Evolutionary conservation across 805 yeast genomes (phyloP), one percentile per base, ranked within the genome.

Genomic region (Metschnikowia aberdeeniae): DNA sequence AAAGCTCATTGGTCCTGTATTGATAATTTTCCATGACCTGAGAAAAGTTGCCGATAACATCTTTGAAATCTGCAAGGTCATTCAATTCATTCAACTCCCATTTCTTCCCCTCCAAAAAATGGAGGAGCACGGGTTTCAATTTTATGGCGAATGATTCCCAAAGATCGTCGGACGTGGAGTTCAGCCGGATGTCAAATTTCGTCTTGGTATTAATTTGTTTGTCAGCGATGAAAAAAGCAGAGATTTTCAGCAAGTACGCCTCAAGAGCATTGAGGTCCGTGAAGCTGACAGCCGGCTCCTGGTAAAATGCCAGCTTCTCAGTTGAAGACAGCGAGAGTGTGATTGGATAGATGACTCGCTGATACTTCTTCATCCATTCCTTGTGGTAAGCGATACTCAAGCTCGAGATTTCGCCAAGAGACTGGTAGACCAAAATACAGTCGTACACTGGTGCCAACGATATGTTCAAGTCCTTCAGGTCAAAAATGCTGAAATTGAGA

Each of bases 201-300:
- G 93, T 85, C 6, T 80, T 74, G 37, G 72, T 67, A 36, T 84
- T 78, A 12, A 90, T 70, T 43, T 80, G 76, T 44, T 83, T 79
- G 64, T 93, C 97, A 54, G 84, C 73, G 1, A 88, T 72, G 53
- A 89, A 80, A 53, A 89, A 88, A 0, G 96, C 96, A 3, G 82
- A 71, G 10, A 89, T 69, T 46, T 78, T 81, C 43, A 75, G 68
- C 36, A 88, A 63, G 55, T 83, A 81, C 4, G 74, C 75, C 41
- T 75, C 78, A 19, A 86, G 63, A 13, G 76, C 68, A 8, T 43
- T 49, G 35, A 66, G 45, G 40, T 59, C 60, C 3, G 56, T 51
- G 36, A 67, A 68, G 24, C 59, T 58, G 9, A 67, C 67, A 19
- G 47, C 51, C 3, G 56, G 36, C 31, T 73, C 74, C 27, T 64